Percentiles rank a stretch among this genome's conserved stretches.
phyloP scores from a whole-genome alignment of 2,329 filamentous ascomycete genomes.

The Orbilia brochopaga region DNA sequence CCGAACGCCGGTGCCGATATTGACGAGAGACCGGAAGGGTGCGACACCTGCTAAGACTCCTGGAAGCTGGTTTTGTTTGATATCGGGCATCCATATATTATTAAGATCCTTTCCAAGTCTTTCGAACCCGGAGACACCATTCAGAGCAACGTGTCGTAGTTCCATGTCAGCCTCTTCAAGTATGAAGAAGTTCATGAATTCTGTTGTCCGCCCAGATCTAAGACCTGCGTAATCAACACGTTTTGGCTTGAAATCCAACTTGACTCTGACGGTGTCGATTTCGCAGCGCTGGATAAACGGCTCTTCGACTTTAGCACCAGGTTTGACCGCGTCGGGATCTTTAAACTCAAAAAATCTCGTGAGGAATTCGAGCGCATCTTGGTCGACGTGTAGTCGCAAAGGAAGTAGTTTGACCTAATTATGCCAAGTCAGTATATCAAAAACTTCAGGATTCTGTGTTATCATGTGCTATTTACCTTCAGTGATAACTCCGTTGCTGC shows the following conservation, averaged over 20 bases:
- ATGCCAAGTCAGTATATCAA: constrained; percentile 44
- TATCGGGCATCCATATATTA: constrained; percentile 94
- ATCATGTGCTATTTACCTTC: constrained; percentile 62
- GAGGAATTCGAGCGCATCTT: constrained; percentile 96
- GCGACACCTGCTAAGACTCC: constrained; percentile 86
- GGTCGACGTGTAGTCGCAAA: constrained; percentile 89
- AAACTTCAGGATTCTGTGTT: background rate
- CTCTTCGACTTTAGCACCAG: constrained; percentile 65
- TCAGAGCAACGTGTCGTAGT: constrained; percentile 86
- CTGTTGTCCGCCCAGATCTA: constrained; percentile 88
- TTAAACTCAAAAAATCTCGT: constrained; percentile 98
- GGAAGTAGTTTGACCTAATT: constrained; percentile 73
- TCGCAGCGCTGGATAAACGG: constrained; percentile 91
- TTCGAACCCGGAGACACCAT: constrained; percentile 89
- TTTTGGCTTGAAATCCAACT: constrained; percentile 96
- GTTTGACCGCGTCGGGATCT: constrained; percentile 66
- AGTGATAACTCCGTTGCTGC: constrained; percentile 89
- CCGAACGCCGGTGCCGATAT: constrained; percentile 83
- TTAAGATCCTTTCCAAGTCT: constrained; percentile 87
- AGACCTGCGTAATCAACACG: constrained; percentile 94
- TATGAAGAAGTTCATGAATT: constrained; percentile 98
- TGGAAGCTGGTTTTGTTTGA: constrained; percentile 85
- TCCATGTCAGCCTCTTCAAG: constrained; percentile 87
- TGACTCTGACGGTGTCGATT: constrained; percentile 80
- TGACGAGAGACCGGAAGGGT: constrained; percentile 86